Percentiles rank a stretch among this genome's conserved stretches.
phyloP scores from a whole-genome alignment of 2,329 filamentous ascomycete species.

The Fusarium sp. region DNA sequence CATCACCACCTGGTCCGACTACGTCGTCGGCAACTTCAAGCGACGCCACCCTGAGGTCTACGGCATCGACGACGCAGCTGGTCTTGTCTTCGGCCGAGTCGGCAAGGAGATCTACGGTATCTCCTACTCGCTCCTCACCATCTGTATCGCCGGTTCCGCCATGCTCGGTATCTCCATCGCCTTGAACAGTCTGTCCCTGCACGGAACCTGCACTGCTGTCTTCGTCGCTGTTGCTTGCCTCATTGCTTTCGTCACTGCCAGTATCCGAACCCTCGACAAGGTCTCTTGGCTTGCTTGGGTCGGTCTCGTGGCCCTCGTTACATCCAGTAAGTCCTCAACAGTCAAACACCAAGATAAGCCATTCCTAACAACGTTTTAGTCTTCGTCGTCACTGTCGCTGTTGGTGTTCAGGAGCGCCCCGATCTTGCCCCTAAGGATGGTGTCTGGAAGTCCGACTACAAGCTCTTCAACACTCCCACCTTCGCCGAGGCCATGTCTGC shows the following conservation, averaged over 20 bases:
- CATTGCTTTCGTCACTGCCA: constrained; percentile 49
- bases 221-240: constrained; percentile 56
- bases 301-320: constrained; percentile 33
- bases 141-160: constrained; percentile 41
- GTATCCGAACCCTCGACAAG: constrained; percentile 50
- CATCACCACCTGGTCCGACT: constrained; percentile 64
- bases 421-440: constrained; percentile 36
- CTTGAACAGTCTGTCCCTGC: constrained; percentile 56
- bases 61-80: constrained; percentile 66
- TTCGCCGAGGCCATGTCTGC: constrained; percentile 53
- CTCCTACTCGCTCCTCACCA: constrained; percentile 54
- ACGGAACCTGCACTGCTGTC: constrained; percentile 56
- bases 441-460: constrained; percentile 51
- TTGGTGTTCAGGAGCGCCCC: constrained; percentile 42
- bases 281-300: constrained; percentile 54
- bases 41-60: constrained; percentile 65
- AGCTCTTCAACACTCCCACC: constrained; percentile 50
- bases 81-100: constrained; percentile 61
- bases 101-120: constrained; percentile 59
- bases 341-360: rapidly evolving
- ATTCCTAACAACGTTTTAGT: constrained; percentile 4
- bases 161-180: constrained; percentile 54
- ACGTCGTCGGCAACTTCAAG: constrained; percentile 65
- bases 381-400: constrained; percentile 41
- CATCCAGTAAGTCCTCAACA: constrained; percentile 21